Percentiles rank a stretch among this genome's conserved stretches.
phyloP scores from a whole-genome alignment of 1,139 yeast species.

The Pichia sp. region DNA sequence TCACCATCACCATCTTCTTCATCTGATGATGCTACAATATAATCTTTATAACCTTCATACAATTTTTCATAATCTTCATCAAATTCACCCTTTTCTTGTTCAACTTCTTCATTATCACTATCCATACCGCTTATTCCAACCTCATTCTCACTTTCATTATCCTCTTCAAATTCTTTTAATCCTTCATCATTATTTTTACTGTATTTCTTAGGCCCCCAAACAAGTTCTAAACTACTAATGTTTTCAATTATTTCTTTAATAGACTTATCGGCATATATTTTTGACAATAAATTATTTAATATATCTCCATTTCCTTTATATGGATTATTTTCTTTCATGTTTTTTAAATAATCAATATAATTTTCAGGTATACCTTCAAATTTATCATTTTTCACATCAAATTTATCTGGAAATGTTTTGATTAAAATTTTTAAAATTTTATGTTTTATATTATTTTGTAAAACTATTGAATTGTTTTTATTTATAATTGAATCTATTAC shows the following conservation, averaged over 20 bases:
- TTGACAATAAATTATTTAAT: constrained; percentile 45
- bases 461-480: background rate
- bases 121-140: constrained; percentile 8
- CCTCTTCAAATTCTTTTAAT: constrained; percentile 15
- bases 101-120: constrained; percentile 14
- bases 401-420: constrained; percentile 13
- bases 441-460: constrained; percentile 10
- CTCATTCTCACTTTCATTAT: constrained; percentile 12
- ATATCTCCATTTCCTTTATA: constrained; percentile 41
- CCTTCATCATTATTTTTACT: constrained; percentile 20
- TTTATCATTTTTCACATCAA: constrained; percentile 11
- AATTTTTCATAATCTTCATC: constrained; percentile 24
- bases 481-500: constrained; percentile 7
- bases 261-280: constrained; percentile 51
- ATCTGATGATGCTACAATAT: constrained; percentile 51
- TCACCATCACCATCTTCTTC: constrained; percentile 34
- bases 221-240: constrained; percentile 53
- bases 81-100: background rate
- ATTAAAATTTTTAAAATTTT: constrained; percentile 18
- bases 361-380: constrained; percentile 28
- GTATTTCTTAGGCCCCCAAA: constrained; percentile 32
- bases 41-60: constrained; percentile 42
- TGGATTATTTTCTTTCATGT: constrained; percentile 32
- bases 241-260: constrained; percentile 42
- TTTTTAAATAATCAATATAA: constrained; percentile 25